These are phyloP conservation scores for Boletus rufocinnamomeus DNA, from an alignment of 768 basidiomycete species.

Conservation along the genomic window DNA sequence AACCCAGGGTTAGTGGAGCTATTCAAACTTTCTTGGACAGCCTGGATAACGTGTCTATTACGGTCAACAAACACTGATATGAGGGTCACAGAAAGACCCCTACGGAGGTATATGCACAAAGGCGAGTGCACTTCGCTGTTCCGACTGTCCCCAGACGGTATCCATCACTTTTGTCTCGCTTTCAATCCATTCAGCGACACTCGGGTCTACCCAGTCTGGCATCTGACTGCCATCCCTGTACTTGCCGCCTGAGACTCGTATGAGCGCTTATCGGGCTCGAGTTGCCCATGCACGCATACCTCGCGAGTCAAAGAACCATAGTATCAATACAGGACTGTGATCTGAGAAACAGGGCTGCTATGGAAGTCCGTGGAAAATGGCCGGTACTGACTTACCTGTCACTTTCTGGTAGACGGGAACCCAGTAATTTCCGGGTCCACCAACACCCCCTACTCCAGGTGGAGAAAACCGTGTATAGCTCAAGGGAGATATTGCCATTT, in stretches of 20 bases:
- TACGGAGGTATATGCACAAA: constrained; percentile 81
- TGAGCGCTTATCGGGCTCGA: constrained; percentile 5
- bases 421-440: constrained; percentile 75
- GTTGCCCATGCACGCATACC: constrained; percentile 36
- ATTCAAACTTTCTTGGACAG: constrained; percentile 38
- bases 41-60: constrained; percentile 32
- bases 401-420: constrained; percentile 57
- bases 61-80: background rate
- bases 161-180: constrained; percentile 57
- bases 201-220: constrained; percentile 69
- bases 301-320: constrained; percentile 81
- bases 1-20: constrained; percentile 44
- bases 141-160: constrained; percentile 55
- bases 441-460: constrained; percentile 59
- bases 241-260: constrained; percentile 45
- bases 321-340: constrained; percentile 50
- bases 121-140: constrained; percentile 56
- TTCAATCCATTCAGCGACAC: constrained; percentile 62
- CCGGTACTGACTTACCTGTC: constrained; percentile 30
- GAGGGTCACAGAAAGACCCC: constrained; percentile 23
- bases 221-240: constrained; percentile 46
- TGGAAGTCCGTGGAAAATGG: background rate
- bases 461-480: constrained; percentile 68
- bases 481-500: constrained; percentile 51
- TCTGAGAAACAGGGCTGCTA: constrained; percentile 24